phyloP scores from a whole-genome alignment of 805 yeast species.

The Monosporozyma servazzii region DNA sequence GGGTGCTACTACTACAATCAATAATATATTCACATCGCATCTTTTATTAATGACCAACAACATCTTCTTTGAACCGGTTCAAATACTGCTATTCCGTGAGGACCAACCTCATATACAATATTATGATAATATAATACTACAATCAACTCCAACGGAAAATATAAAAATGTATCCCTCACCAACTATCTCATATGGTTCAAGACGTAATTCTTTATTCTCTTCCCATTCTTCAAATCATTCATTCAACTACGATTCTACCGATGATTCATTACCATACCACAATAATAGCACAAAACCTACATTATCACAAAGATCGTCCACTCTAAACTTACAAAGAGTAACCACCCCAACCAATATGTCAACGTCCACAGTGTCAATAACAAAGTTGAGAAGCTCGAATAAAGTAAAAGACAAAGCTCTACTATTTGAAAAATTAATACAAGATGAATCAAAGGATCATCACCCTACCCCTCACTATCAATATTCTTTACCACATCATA shows the following conservation, averaged over 20 bases:
- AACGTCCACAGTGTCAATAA: constrained; percentile 7
- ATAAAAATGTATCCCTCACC: not conserved
- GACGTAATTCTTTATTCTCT: constrained; percentile 1
- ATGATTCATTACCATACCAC: not conserved
- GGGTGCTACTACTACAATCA: not conserved
- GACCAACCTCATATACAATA: constrained; percentile 7
- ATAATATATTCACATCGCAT: not conserved
- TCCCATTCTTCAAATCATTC: constrained; percentile 2
- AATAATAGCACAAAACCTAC: not conserved
- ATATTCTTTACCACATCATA: not conserved
- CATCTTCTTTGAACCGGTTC: not conserved
- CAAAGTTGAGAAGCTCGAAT: constrained; percentile 22
- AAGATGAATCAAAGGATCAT: constrained; percentile 3
- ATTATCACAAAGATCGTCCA: not conserved
- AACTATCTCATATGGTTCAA: not conserved
- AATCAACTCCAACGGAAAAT: not conserved
- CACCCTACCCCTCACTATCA: not conserved
- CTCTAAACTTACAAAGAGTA: not conserved
- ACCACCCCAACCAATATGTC: not conserved
- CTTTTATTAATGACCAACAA: not conserved
- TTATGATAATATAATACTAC: not conserved
- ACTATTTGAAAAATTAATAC: constrained; percentile 24
- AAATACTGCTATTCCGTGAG: constrained; percentile 6
- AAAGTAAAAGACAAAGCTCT: constrained; percentile 28
- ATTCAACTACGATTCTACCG: constrained; percentile 3